Conservation (phyloP, 148 eudicot species). For the Tetragonia tetragonoides region DNA sequence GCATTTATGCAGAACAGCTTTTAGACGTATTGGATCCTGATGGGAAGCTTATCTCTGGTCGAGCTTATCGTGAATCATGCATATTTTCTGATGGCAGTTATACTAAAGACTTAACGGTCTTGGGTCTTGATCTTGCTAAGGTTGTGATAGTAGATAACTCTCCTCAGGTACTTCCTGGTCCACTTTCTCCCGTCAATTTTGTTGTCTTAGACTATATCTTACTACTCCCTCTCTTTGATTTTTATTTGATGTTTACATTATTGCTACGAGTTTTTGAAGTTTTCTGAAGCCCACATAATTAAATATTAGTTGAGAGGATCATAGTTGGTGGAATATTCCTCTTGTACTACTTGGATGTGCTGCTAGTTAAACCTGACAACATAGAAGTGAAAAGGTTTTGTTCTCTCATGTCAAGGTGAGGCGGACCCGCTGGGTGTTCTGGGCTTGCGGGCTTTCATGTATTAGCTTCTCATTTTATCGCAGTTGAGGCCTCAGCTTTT, state of each 20-base stretch:
- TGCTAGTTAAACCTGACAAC: background rate
- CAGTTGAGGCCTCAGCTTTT: conserved; percentile 10
- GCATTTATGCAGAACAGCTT: conserved; percentile 87
- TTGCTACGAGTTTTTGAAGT: background rate
- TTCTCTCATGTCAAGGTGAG: background rate
- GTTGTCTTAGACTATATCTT: background rate
- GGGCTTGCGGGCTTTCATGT: background rate
- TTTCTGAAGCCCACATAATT: background rate
- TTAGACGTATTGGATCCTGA: conserved; percentile 86
- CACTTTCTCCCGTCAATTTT: background rate
- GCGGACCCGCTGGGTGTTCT: background rate
- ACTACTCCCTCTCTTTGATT: background rate
- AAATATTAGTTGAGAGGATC: background rate
- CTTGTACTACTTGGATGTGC: background rate
- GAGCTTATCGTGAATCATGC: conserved; percentile 96
- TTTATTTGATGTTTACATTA: background rate
- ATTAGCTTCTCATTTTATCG: background rate
- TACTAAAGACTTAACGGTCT: conserved; percentile 86
- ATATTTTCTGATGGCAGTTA: conserved; percentile 77
- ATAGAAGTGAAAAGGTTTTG: background rate
- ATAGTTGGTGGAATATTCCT: background rate
- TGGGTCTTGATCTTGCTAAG: conserved; percentile 95
- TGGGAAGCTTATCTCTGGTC: conserved; percentile 64
- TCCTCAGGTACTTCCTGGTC: conserved; percentile 66
- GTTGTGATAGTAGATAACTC: conserved; percentile 88